Base-by-base conservation (phyloP, 805 yeast genomes). In the Ogataea pignaliae region DNA sequence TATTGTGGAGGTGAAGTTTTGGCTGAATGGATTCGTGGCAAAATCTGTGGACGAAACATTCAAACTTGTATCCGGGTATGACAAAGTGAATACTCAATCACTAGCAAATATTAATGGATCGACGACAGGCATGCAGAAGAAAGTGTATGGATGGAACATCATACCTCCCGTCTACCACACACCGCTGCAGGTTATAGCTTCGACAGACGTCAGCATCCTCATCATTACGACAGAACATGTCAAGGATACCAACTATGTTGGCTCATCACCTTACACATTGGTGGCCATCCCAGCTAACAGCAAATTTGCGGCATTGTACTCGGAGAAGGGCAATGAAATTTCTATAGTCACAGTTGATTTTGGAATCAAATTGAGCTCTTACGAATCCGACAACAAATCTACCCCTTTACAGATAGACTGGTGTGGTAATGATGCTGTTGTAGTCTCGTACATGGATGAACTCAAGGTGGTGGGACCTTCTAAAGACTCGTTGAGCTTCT, bases 371-470 rank as follows among this genome's bases (percentile, higher is more conserved):
- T 63, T 78, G 13, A 62, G 73, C 36, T 75, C 70, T 38, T 75
- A 70, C 53, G 59, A 71, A 9, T 66, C 76, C 2, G 59, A 55
- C 17, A 54, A 55, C 44, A 18, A 61, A 26, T 43, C 63, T 5
- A 46, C 53, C 0, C 81, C 84, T 0, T 61, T 56, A 35, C 72
- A 74, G 46, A 65, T 86, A 15, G 73, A 72, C 45, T 93, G 97
- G 98, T 84, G 96, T 59, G 88, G 91, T 0, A 79, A 83, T 52
- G 96, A 88, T 63, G 88, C 93, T 0, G 79, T 90, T 1, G 80
- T 82, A 0, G 57, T 83, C 11, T 67, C 79, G 1, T 65, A 64
- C 47, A 67, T 73, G 2, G 91, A 84, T 52, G 88, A 84, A 41
- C 54, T 88, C 26, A 75, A 75, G 47, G 59, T 90, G 13, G 71